A percentile compares a stretch with the other conserved stretches of the same genome.
These are phyloP conservation scores for Albugo laibachii DNA, from an alignment of 352 stramenopile genomes.

Conservation along the genomic window DNA sequence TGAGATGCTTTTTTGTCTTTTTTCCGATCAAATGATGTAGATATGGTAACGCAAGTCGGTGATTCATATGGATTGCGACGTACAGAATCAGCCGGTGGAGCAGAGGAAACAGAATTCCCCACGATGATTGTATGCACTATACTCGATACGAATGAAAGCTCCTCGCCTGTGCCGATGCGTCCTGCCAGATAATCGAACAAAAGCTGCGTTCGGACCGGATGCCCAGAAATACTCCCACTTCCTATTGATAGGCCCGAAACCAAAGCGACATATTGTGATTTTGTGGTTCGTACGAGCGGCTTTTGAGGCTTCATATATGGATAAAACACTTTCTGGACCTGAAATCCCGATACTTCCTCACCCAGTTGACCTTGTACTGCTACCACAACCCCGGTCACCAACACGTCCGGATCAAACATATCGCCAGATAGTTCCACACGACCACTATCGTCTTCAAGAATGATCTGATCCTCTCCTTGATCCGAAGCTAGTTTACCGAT, in stretches of 20 bases:
- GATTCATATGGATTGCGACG: background rate
- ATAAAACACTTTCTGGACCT: conserved; percentile 37
- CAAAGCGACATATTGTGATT: conserved; percentile 43
- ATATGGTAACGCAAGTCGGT: background rate
- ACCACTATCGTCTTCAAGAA: conserved; percentile 80
- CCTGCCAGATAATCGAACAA: conserved; percentile 65
- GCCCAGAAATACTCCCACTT: conserved; percentile 11
- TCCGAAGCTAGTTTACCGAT: background rate
- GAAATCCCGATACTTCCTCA: conserved; percentile 20
- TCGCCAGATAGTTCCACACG: conserved; percentile 47
- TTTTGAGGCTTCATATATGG: conserved; percentile 26
- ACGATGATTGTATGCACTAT: conserved; percentile 63
- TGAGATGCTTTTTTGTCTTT: background rate
- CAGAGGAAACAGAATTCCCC: conserved; percentile 22
- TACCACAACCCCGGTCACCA: conserved; percentile 61
- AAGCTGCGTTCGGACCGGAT: conserved; percentile 33
- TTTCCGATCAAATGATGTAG: background rate
- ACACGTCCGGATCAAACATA: conserved; percentile 17
- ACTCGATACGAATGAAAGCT: conserved; percentile 33
- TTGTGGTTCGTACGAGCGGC: conserved; percentile 18
- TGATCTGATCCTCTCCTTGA: conserved; percentile 34
- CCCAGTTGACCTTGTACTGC: conserved; percentile 37
- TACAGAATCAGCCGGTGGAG: background rate
- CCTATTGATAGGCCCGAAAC: conserved; percentile 35
- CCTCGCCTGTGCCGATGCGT: conserved; percentile 23